Evolutionary conservation across 306 rosid species (phyloP).

Genomic region (Cajanus cajan): DNA sequence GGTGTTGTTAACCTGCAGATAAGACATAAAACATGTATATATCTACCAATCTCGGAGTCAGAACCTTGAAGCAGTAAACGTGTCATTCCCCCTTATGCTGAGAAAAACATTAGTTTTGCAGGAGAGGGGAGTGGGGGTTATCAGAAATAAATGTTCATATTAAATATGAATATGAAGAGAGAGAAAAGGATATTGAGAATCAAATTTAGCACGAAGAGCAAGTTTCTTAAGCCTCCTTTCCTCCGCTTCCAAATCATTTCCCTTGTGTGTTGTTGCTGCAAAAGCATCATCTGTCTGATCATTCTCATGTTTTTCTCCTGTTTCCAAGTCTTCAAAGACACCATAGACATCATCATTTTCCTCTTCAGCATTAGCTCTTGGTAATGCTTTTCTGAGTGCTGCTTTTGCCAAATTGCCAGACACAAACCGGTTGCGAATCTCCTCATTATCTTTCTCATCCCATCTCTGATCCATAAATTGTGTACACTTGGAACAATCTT

Average conservation of each 20-base stretch:
- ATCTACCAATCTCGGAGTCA: background rate
- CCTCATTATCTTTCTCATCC: constrained; percentile 51
- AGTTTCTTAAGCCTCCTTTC: constrained; percentile 78
- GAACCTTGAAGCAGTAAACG: background rate
- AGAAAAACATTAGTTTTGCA: background rate
- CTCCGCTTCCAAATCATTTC: constrained; percentile 52
- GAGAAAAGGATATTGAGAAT: constrained; percentile 81
- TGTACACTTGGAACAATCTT: constrained; percentile 78
- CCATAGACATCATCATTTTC: constrained; percentile 57
- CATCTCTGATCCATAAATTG: constrained; percentile 41
- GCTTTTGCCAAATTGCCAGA: constrained; percentile 92
- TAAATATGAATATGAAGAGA: background rate
- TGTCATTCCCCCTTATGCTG: background rate
- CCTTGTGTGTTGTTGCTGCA: constrained; percentile 35
- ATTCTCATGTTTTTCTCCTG: constrained; percentile 55
- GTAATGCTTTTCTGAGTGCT: constrained; percentile 56
- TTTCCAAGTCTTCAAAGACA: constrained; percentile 96
- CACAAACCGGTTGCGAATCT: constrained; percentile 76
- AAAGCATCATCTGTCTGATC: constrained; percentile 31
- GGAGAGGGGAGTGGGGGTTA: background rate
- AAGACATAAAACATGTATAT: background rate
- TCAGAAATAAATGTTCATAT: background rate
- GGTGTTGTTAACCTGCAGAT: background rate
- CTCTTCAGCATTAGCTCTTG: constrained; percentile 43
- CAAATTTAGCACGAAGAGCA: constrained; percentile 85